These are phyloP conservation scores for Xerocomellus chrysenteron DNA, from an alignment of 768 basidiomycete species.

Conservation along the genomic window DNA sequence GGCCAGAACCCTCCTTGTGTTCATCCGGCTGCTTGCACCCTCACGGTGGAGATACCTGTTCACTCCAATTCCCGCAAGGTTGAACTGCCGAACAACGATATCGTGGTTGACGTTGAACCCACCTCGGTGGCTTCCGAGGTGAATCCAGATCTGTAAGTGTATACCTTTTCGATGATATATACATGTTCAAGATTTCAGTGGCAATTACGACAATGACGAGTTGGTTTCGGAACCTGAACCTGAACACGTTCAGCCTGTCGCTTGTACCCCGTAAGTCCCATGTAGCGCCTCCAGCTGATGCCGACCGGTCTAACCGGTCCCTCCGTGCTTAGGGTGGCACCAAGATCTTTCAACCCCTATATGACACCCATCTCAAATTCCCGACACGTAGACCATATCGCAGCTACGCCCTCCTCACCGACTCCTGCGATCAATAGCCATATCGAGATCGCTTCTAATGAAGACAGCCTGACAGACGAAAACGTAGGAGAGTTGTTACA, in stretches of 20 bases:
- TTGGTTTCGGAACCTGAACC: neutral
- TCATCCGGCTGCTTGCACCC: neutral
- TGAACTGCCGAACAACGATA: neutral
- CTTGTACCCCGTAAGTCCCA: slow-evolving; percentile 22
- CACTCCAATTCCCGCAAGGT: neutral
- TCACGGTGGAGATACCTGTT: neutral
- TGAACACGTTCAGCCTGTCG: neutral
- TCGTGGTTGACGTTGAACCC: neutral
- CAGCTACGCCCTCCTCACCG: slow-evolving; percentile 3
- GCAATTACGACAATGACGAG: neutral
- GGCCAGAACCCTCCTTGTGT: neutral
- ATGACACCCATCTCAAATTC: slow-evolving; percentile 29
- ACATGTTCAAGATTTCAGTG: neutral
- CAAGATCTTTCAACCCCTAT: slow-evolving; percentile 22
- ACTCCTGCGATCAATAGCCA: neutral
- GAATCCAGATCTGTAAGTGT: slow-evolving; percentile 11
- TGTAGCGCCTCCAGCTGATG: neutral
- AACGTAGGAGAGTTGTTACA: slow-evolving; percentile 10
- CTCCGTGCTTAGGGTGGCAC: slow-evolving; percentile 8
- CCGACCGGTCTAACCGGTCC: neutral
- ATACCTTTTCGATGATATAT: neutral
- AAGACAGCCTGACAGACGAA: neutral
- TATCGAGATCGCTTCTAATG: neutral
- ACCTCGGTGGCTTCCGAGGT: neutral
- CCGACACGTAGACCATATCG: slow-evolving; percentile 1